Base-by-base conservation (phyloP, 257 asterid species). In the Apocynum venetum region DNA sequence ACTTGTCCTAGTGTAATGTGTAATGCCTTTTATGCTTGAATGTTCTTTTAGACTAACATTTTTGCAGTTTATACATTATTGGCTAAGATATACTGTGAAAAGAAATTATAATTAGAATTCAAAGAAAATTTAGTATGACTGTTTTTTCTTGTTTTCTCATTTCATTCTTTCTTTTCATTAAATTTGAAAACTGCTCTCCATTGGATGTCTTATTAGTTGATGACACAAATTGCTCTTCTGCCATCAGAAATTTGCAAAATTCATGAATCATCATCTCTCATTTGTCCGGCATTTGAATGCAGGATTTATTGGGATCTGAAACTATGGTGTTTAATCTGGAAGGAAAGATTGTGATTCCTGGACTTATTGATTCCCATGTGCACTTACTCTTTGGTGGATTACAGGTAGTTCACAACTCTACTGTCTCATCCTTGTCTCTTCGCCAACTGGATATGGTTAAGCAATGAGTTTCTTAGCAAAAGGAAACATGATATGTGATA, bases 301-400 rank as follows among this genome's bases (percentile, higher is more conserved):
- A 95, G 99, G 89, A 84, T 66, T 82, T 90, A 85, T 79, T 82
- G 46, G 89, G 93, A 77, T 51, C 77, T 31, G 75, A 71, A 80
- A 89, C 96, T 55, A 74, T 77, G 65, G 82, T 76, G 66, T 76
- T 93, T 82, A 86, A 95, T 86, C 80, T 93, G 52, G 83, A 87
- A 10, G 88, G 93, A 74, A 93, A 90, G 81, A 72, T 89, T 77
- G 93, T 89, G 77, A 91, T 95, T 85, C 98, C 99, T 79, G 99
- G 99, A 82, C 88, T 95, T 88, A 91, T 95, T 52, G 99, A 95
- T 88, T 95, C 99, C 64, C 99, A 95, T 73, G 94, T 95, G 78
- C 99, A 95, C 91, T 84, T 93, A 51, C 78, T 95, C 67, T 87
- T 44, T 71, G 99, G 97, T 77, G 98, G 99, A 83, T 84, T 95